Base-by-base conservation (phyloP, 2,329 filamentous ascomycete genomes). In the Penicillium olsonii region DNA sequence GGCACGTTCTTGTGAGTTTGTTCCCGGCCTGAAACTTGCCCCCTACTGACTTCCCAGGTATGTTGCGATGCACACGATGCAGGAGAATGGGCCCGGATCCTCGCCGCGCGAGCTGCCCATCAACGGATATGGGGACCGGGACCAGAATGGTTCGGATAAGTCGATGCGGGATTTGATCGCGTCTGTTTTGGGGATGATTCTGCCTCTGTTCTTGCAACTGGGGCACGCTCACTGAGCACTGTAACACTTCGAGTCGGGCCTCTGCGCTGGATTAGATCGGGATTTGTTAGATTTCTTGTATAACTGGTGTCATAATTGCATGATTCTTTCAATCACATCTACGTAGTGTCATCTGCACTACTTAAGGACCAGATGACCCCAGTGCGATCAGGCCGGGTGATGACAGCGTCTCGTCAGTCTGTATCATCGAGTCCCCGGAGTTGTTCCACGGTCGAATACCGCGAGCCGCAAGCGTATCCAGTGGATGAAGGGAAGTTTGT, bases 21-120 rank as follows among this genome's bases (percentile, higher is more conserved):
- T 14, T 51, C 15, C 12, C 1, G 14, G 26, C 29, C 10, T 47
- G 5, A 27, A 42, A 35, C 12, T 34, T 35, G 29, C 44, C 61
- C 39, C 57, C 54, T 56, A 42, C 58, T 51, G 8, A 40, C 38
- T 9, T 17, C 12, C 12, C 55, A 95, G 90, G 61, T 96, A 97
- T 65, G 94, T 99, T 37, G 94, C 94, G 1, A 96, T 97, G 92
- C 94, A 99, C 67, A 91, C 92, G 1, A 96, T 97, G 90, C 89
- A 95, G 67, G 92, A 96, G 64, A 75, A 73, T 45, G 67, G 67
- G n/a, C 61, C 67, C 17, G 64, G 61, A 26, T 61, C 62, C 5
- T 45, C 58, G 5, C 54, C 65, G 11, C 68, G 67, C 10, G 67
- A 72, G 29, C 47, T 63, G 14, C 62, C 67, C 41, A 56, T 57